phyloP scores from a whole-genome alignment of 2,329 filamentous ascomycete genomes.

The Colletotrichum tropicicola region DNA sequence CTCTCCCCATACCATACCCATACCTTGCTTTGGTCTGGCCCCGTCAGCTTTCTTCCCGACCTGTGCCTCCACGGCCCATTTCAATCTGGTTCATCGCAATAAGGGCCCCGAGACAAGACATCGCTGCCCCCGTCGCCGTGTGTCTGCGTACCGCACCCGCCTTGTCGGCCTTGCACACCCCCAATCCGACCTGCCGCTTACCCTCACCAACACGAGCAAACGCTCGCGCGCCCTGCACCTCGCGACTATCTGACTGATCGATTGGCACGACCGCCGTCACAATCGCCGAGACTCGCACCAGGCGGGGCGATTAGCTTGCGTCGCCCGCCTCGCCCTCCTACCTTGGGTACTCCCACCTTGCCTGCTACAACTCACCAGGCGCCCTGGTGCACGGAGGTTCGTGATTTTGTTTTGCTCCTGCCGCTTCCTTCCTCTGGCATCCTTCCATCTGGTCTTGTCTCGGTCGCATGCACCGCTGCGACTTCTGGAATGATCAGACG shows the following conservation, averaged over 20 bases:
- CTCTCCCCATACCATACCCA: not conserved
- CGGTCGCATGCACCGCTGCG: not conserved
- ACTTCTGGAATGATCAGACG: constrained; percentile 15
- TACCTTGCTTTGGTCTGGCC: not conserved
- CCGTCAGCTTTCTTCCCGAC: not conserved
- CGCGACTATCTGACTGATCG: not conserved
- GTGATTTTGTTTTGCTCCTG: constrained; percentile 9
- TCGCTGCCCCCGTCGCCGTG: not conserved
- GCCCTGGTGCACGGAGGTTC: constrained; percentile 22
- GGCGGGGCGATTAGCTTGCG: not conserved
- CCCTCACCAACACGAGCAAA: not conserved
- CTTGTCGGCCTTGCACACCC: not conserved
- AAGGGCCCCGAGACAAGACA: constrained; percentile 14
- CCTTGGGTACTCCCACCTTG: no score
- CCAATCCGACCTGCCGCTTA: not conserved
- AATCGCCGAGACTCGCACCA: not conserved
- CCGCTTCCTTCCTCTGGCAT: not conserved
- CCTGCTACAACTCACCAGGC: constrained; percentile 17
- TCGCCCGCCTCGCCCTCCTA: not conserved
- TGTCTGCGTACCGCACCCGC: not conserved
- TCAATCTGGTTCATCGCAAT: not conserved
- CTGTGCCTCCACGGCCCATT: not conserved
- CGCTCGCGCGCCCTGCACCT: not conserved
- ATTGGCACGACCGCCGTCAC: not conserved
- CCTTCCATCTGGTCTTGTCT: not conserved